A percentile compares a stretch with the other conserved stretches of the same genome.
These are phyloP conservation scores for Candida broadrunensis DNA, from an alignment of 805 yeast species.

Conservation along the genomic window DNA sequence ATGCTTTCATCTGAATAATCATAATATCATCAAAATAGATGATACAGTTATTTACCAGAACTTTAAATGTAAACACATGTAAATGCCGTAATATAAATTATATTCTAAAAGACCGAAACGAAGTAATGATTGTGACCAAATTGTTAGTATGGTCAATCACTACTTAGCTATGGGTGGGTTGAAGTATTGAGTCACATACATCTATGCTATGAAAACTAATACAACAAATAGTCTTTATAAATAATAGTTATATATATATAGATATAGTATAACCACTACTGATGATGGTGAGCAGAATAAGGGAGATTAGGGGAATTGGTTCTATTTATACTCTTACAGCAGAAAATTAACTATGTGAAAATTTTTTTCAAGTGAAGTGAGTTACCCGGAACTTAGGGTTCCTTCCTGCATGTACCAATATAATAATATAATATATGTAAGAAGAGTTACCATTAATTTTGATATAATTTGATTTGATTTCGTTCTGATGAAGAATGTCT, in stretches of 20 bases:
- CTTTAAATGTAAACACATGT: constrained; percentile 21
- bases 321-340: constrained; percentile 27
- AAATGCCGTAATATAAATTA: constrained; percentile 9
- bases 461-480: too few relatives aligned
- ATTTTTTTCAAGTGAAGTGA: too few relatives aligned
- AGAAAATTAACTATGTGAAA: too few relatives aligned
- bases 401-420: too few relatives aligned
- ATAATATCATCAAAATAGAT: constrained; percentile 6
- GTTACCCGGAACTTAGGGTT: constrained; percentile 6
- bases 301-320: constrained; percentile 25
- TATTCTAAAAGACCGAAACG: constrained; percentile 75
- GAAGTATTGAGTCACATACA: constrained; percentile 1
- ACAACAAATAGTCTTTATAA: constrained; percentile 8
- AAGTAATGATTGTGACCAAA: constrained; percentile 67
- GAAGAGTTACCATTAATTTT: too few relatives aligned
- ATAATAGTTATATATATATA: constrained; percentile 53
- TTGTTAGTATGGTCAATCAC: constrained; percentile 71
- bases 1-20: constrained; percentile 46
- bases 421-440: too few relatives aligned
- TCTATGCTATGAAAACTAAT: constrained; percentile 3
- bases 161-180: constrained; percentile 53
- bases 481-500: too few relatives aligned
- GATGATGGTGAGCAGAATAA: constrained; percentile 48
- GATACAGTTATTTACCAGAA: constrained; percentile 24
- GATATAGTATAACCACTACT: constrained; percentile 82